phyloP scores from a whole-genome alignment of 495 filamentous ascomycete species.

The Penicillium parvum region DNA sequence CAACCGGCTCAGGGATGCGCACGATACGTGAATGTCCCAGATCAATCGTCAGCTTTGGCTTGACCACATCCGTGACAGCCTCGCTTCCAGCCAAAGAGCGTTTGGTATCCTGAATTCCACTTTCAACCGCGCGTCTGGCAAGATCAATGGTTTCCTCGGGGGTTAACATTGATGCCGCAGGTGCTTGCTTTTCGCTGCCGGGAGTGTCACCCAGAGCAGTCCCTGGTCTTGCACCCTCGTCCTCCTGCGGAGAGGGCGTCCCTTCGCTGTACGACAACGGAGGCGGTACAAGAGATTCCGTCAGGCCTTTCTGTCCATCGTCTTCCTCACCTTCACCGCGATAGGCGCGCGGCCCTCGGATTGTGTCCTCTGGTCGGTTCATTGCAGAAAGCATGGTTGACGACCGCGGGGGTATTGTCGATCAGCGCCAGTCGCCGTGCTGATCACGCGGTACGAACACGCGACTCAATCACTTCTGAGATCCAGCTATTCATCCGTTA shows the following conservation, averaged over 20 bases:
- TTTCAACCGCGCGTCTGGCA: constrained; percentile 61
- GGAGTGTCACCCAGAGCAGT: constrained; percentile 28
- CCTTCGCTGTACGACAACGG: constrained; percentile 27
- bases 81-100: constrained; percentile 63
- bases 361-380: constrained; percentile 37
- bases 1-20: constrained; percentile 78
- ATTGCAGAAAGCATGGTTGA: constrained; percentile 36
- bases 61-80: constrained; percentile 62
- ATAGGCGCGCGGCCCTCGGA: constrained; percentile 32
- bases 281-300: constrained; percentile 22
- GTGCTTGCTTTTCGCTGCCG: constrained; percentile 15
- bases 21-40: constrained; percentile 78
- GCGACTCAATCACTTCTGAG: too few species aligned
- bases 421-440: not conserved
- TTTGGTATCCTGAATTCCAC: constrained; percentile 63
- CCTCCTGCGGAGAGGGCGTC: constrained; percentile 29
- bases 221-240: constrained; percentile 28
- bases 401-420: not conserved
- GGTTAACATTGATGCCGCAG: constrained; percentile 27
- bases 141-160: constrained; percentile 51
- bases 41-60: constrained; percentile 81
- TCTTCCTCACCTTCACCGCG: constrained; percentile 33
- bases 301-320: constrained; percentile 19
- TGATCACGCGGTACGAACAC: too few species aligned
- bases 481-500: too few species aligned